A percentile compares a stretch with the other conserved stretches of the same genome.
Conservation (phyloP, 768 basidiomycete species). For the Glaciozyma martinii region DNA sequence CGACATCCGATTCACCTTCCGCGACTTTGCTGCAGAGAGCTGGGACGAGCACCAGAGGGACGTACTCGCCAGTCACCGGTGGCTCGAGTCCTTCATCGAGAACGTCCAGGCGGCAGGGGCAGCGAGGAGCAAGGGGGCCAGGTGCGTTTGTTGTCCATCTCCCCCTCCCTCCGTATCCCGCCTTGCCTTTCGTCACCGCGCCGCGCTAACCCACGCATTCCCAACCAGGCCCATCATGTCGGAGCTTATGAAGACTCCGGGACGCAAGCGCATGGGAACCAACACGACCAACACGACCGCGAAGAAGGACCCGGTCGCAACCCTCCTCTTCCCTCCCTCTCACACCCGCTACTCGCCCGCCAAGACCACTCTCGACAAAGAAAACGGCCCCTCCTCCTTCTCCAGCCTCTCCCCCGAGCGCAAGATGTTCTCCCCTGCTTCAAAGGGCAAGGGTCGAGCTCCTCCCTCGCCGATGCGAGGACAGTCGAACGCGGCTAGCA, state of each 20-base stretch:
- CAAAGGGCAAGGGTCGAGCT: background rate
- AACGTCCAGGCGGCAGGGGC: background rate
- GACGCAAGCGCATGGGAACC: slow-evolving; percentile 11
- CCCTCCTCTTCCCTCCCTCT: slow-evolving; percentile 18
- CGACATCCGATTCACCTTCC: too few species aligned
- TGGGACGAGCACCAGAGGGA: background rate
- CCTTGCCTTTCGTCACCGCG: background rate
- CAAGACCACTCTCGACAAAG: too few species aligned
- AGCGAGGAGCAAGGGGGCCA: background rate
- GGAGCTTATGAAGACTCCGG: slow-evolving; percentile 28
- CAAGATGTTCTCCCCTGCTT: background rate
- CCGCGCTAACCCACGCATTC: background rate
- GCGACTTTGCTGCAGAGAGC: background rate
- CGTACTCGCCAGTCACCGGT: background rate
- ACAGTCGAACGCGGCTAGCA: background rate
- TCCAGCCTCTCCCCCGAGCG: too few species aligned
- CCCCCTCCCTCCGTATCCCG: background rate
- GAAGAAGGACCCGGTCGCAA: slow-evolving; percentile 24
- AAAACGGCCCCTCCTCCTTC: too few species aligned
- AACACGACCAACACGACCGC: slow-evolving; percentile 1
- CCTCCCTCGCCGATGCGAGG: background rate
- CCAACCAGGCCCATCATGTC: slow-evolving; percentile 14
- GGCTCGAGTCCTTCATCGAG: background rate
- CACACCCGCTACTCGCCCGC: background rate
- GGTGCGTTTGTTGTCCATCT: background rate